Evolutionary conservation across 1,139 yeast species (phyloP).

Genomic region (Kazachstania sp.): DNA sequence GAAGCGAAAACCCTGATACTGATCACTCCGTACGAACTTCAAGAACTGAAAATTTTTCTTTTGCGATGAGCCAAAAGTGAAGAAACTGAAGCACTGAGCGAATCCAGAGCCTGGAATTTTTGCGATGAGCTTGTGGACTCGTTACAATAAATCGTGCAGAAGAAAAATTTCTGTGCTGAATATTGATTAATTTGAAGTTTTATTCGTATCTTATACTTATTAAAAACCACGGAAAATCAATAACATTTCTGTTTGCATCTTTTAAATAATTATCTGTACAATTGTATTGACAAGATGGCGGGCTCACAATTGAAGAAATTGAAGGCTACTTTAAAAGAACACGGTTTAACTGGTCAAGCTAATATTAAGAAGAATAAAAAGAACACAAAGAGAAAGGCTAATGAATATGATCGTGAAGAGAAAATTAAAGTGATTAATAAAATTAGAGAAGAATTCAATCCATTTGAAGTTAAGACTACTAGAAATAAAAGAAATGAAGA

Average conservation of each 20-base stretch:
- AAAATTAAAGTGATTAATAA: conserved; percentile 45
- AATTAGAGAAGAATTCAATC: conserved; percentile 78
- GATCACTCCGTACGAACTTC: no score
- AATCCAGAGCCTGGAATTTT: no score
- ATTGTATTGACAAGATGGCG: conserved; percentile 44
- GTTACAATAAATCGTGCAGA: no score
- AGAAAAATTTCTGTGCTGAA: no score
- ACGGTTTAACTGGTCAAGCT: conserved; percentile 78
- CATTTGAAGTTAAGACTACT: conserved; percentile 72
- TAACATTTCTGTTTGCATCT: neutral
- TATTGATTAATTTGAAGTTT: no score
- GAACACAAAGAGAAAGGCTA: conserved; percentile 45
- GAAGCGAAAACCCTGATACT: no score
- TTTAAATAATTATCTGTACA: neutral
- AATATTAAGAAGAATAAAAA: conserved; percentile 46
- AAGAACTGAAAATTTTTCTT: no score
- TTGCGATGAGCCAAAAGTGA: no score
- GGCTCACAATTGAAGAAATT: conserved; percentile 83
- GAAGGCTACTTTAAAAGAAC: conserved; percentile 64
- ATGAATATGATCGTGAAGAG: conserved; percentile 63
- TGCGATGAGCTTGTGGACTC: no score
- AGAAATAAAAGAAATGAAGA: conserved; percentile 57
- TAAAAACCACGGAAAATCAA: no score
- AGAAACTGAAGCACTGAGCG: no score
- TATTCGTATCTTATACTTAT: no score